Percentiles rank a stretch among this genome's conserved stretches.
Conservation (phyloP, 2,329 filamentous ascomycete genomes). For the Keithomyces neogunnii region DNA sequence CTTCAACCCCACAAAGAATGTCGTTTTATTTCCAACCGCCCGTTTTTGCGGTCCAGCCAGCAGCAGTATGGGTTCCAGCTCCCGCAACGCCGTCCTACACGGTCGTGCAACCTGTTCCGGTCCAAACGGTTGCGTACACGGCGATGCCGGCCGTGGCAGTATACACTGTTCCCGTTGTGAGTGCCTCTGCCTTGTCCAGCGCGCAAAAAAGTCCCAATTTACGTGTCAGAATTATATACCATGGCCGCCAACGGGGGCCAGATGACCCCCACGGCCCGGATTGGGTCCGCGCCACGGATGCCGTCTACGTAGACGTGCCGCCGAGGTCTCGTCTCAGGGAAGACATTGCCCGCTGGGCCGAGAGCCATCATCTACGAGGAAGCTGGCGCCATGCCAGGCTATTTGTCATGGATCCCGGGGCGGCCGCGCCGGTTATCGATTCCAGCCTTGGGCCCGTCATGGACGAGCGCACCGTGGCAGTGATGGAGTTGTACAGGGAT, state of each 20-base stretch:
- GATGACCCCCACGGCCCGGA: neutral
- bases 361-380: neutral
- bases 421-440: neutral
- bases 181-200: neutral
- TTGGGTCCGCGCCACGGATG: slow-evolving; percentile 1
- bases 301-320: neutral
- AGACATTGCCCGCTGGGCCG: neutral
- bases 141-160: neutral
- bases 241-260: neutral
- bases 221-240: slow-evolving; percentile 5
- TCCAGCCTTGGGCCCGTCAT: neutral
- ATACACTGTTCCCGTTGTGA: neutral
- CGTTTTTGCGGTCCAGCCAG: slow-evolving; percentile 12
- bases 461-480: neutral
- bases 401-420: neutral
- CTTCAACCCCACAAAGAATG: slow-evolving; percentile 10
- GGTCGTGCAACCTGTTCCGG: neutral
- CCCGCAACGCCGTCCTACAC: neutral
- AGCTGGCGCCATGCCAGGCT: neutral
- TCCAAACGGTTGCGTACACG: neutral
- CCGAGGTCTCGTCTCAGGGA: neutral
- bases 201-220: neutral
- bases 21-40: slow-evolving; percentile 17
- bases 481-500: slow-evolving; percentile 10
- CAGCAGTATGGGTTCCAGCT: neutral